These are phyloP conservation scores for Chaetomium sp. DNA, from an alignment of 2,329 filamentous ascomycete genomes.

Conservation along the genomic window DNA sequence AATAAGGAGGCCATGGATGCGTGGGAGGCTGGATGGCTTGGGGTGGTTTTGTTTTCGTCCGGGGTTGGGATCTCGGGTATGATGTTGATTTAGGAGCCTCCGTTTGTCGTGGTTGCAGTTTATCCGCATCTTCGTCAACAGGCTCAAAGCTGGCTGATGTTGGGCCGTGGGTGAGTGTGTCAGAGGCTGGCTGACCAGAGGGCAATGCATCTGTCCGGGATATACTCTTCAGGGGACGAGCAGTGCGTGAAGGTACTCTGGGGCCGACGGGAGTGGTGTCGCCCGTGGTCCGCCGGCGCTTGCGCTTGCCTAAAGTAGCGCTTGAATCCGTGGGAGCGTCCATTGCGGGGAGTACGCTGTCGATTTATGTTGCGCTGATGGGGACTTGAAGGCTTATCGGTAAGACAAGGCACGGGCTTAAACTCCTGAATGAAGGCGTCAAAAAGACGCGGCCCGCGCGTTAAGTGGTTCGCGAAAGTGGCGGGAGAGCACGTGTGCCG, in stretches of 20 bases:
- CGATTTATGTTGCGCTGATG: too few species aligned
- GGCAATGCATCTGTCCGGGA: too few species aligned
- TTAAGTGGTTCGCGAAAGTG: slow-evolving; percentile 20
- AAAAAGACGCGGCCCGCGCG: slow-evolving; percentile 1
- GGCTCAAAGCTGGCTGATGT: too few species aligned
- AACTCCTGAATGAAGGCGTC: not conserved
- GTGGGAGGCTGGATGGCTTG: not conserved
- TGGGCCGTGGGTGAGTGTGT: too few species aligned
- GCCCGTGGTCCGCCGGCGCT: slow-evolving; percentile 2
- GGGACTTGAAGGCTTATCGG: too few species aligned
- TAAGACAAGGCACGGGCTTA: slow-evolving; percentile 7
- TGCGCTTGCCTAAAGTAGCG: slow-evolving; percentile 12
- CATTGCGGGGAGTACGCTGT: too few species aligned
- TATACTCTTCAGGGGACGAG: too few species aligned
- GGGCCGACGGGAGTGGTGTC: not conserved
- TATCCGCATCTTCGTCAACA: too few species aligned
- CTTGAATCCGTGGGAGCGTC: not conserved
- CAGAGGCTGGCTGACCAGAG: too few species aligned
- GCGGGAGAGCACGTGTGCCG: slow-evolving; percentile 22
- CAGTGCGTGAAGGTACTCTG: too few species aligned
- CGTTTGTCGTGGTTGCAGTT: too few species aligned
- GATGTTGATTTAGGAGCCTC: too few species aligned
- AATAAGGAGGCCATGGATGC: slow-evolving; percentile 62
- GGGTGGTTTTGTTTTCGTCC: not conserved
- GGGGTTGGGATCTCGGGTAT: not conserved